Conservation (phyloP, 2,329 filamentous ascomycete genomes). For the Rhynchosporium graminicola region DNA sequence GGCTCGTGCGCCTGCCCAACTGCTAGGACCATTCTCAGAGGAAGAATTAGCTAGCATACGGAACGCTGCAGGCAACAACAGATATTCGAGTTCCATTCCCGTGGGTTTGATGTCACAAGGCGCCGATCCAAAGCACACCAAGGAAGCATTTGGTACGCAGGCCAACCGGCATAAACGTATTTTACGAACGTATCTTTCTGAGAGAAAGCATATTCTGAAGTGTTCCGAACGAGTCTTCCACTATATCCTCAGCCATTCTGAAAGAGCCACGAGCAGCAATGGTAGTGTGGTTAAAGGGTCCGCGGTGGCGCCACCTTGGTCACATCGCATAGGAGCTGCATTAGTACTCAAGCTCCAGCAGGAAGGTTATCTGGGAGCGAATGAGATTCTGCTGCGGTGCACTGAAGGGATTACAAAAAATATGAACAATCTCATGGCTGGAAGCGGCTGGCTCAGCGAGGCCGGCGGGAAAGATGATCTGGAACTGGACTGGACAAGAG, state of each 20-base stretch:
- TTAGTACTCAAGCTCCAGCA: not conserved
- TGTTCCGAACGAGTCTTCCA: constrained; percentile 52
- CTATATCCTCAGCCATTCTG: constrained; percentile 38
- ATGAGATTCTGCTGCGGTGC: constrained; percentile 37
- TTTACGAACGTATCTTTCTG: constrained; percentile 69
- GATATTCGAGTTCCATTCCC: constrained; percentile 58
- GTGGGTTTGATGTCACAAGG: constrained; percentile 40
- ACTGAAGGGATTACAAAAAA: constrained; percentile 52
- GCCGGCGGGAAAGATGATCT: constrained; percentile 53
- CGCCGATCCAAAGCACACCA: constrained; percentile 46
- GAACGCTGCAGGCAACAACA: constrained; percentile 68
- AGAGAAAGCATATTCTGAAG: constrained; percentile 68
- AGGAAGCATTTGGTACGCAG: constrained; percentile 62
- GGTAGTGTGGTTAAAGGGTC: constrained; percentile 8
- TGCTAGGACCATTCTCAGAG: constrained; percentile 71
- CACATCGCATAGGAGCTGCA: not conserved
- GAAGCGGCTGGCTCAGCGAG: constrained; percentile 49
- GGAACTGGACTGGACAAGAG: constrained; percentile 61
- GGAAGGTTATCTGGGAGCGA: not conserved
- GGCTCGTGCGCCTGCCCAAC: constrained; percentile 69
- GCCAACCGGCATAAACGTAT: constrained; percentile 67
- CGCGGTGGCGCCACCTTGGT: not conserved
- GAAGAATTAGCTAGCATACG: constrained; percentile 77
- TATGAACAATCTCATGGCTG: constrained; percentile 46
- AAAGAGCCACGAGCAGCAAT: constrained; percentile 12